These are phyloP conservation scores for Myriosclerotinia duriaeana DNA, from an alignment of 2,329 filamentous ascomycete genomes.

Conservation along the genomic window DNA sequence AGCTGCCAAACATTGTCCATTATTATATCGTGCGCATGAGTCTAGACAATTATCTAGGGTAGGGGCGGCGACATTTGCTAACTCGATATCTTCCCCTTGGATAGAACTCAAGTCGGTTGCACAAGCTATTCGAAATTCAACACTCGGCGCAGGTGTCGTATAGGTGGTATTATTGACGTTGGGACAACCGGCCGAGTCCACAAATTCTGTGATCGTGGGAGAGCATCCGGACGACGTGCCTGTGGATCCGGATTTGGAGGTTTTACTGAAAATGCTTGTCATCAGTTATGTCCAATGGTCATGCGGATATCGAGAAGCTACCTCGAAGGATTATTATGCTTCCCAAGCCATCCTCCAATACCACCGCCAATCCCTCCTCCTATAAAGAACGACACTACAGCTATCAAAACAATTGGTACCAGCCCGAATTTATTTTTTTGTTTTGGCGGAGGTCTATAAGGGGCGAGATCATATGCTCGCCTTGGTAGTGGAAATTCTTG, in stretches of 20 bases:
- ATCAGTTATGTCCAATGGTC: not conserved
- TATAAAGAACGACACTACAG: conserved; percentile 26
- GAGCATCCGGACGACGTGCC: conserved; percentile 20
- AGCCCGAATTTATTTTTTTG: conserved; percentile 20
- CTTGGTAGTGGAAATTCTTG: conserved; percentile 16
- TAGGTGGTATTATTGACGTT: conserved; percentile 27
- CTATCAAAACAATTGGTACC: conserved; percentile 23
- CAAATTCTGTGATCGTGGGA: conserved; percentile 22
- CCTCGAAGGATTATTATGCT: conserved; percentile 10
- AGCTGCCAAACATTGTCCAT: conserved; percentile 29
- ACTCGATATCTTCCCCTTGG: conserved; percentile 27
- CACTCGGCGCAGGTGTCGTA: conserved; percentile 25
- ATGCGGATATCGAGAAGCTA: not conserved
- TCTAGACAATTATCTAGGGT: conserved; percentile 29
- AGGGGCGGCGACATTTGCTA: conserved; percentile 24
- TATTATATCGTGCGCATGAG: conserved; percentile 27
- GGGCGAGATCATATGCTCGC: conserved; percentile 18
- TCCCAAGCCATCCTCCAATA: conserved; percentile 22
- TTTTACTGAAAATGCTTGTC: not conserved
- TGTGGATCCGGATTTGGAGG: conserved; percentile 10
- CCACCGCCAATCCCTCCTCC: conserved; percentile 30
- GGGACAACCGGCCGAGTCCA: conserved; percentile 32
- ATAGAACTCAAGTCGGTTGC: conserved; percentile 23
- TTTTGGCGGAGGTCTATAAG: conserved; percentile 3
- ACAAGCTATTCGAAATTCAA: conserved; percentile 29